Conservation (phyloP, 2,329 filamentous ascomycete species). For the Scolecobasidium constrictum region DNA sequence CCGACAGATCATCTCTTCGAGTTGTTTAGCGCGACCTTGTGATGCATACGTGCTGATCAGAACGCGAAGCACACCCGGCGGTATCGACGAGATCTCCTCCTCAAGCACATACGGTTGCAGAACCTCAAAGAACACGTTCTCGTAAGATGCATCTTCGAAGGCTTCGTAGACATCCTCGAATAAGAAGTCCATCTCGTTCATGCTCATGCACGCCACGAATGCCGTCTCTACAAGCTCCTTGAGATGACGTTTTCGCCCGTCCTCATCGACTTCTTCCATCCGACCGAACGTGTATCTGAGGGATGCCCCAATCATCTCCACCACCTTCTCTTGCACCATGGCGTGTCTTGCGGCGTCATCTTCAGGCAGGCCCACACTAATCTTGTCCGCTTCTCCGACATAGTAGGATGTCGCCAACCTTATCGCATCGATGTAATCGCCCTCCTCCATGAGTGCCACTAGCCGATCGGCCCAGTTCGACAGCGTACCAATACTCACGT, state of each 20-base stretch:
- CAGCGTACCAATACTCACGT: slow-evolving; percentile 78
- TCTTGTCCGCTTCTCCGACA: slow-evolving; percentile 78
- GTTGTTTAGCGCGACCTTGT: slow-evolving; percentile 60
- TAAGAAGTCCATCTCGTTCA: slow-evolving; percentile 70
- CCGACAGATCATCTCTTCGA: slow-evolving; percentile 92
- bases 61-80: slow-evolving; percentile 75
- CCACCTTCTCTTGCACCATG: slow-evolving; percentile 76
- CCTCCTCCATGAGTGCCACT: slow-evolving; percentile 87
- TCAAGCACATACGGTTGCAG: slow-evolving; percentile 83
- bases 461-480: slow-evolving; percentile 97
- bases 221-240: slow-evolving; percentile 72
- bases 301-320: slow-evolving; percentile 90
- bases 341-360: slow-evolving; percentile 63
- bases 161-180: slow-evolving; percentile 86
- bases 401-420: slow-evolving; percentile 87
- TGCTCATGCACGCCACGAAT: slow-evolving; percentile 70
- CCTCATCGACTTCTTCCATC: slow-evolving; percentile 35
- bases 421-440: slow-evolving; percentile 91
- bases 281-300: slow-evolving; percentile 78
- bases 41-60: slow-evolving; percentile 72
- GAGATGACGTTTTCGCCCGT: slow-evolving; percentile 43
- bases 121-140: slow-evolving; percentile 73
- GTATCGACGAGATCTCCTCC: slow-evolving; percentile 60
- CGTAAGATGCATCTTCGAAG: slow-evolving; percentile 67
- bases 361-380: slow-evolving; percentile 87